These are phyloP conservation scores for Aquilaria sinensis DNA, from an alignment of 345 rosid genomes.

Conservation along the genomic window DNA sequence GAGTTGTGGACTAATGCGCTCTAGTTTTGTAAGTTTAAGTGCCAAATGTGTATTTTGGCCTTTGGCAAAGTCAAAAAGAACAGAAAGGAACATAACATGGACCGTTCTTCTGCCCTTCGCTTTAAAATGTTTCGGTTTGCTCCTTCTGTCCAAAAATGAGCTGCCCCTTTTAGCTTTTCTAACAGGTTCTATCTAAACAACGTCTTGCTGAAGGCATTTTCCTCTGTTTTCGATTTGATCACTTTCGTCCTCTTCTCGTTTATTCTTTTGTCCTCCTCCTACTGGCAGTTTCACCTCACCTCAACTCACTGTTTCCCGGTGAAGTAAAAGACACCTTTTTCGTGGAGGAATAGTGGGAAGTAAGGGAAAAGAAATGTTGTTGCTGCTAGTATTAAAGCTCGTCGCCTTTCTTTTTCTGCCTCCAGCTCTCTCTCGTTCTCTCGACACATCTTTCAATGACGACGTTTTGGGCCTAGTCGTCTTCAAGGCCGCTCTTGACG, in stretches of 20 bases:
- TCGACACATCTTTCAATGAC: constrained; percentile 56
- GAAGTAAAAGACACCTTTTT: not conserved
- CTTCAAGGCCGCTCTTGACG: constrained; percentile 69
- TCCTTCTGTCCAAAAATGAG: not conserved
- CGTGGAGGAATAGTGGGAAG: not conserved
- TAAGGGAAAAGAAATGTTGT: constrained; percentile 13
- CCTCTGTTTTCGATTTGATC: not conserved
- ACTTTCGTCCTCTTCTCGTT: not conserved
- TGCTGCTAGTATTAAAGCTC: constrained; percentile 15
- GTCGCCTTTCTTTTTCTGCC: constrained; percentile 11
- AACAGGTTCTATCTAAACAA: not conserved
- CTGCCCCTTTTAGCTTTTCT: not conserved
- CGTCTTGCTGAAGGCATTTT: not conserved
- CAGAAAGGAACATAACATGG: too few species aligned
- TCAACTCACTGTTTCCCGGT: not conserved
- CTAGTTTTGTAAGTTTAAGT: too few species aligned
- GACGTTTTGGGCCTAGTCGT: constrained; percentile 70
- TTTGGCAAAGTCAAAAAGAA: too few species aligned
- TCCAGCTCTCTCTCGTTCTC: constrained; percentile 16
- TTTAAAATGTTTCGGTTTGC: not conserved
- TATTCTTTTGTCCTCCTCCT: too few species aligned
- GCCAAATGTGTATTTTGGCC: too few species aligned
- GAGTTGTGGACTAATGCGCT: too few species aligned
- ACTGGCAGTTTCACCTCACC: too few species aligned
- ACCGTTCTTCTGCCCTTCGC: too few species aligned